phyloP scores from a whole-genome alignment of 257 asterid species.

The Voacanga thouarsii region DNA sequence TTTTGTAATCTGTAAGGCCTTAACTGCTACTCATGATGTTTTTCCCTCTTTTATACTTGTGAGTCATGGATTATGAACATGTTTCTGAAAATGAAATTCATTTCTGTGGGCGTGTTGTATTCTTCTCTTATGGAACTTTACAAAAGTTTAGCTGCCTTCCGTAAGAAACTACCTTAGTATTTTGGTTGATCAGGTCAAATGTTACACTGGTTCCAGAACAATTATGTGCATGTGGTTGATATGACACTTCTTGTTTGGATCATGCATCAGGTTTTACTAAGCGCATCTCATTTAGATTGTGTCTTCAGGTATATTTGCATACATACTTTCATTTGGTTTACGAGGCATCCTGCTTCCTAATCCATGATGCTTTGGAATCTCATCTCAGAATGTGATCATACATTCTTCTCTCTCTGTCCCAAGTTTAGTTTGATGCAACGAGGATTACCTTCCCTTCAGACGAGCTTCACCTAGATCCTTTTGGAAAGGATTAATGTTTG shows the following conservation, averaged over 20 bases:
- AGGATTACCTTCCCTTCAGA: not conserved
- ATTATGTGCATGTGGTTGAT: not conserved
- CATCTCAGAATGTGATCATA: not conserved
- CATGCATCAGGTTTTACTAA: not conserved
- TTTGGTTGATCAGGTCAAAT: no score
- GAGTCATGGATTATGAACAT: not conserved
- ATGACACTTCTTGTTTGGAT: not conserved
- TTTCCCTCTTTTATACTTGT: not conserved
- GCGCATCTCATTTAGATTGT: not conserved
- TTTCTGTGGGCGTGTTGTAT: not conserved
- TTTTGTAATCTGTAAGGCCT: not conserved
- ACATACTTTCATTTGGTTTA: not conserved
- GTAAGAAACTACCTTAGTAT: not conserved
- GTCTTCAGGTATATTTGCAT: not conserved
- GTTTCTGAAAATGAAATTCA: not conserved
- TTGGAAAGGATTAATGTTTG: not conserved
- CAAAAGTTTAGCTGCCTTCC: not conserved
- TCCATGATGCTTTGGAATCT: no score
- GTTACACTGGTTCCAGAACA: not conserved
- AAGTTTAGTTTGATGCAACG: not conserved
- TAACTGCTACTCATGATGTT: not conserved
- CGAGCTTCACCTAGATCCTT: not conserved
- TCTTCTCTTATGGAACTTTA: no score
- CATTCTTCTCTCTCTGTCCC: not conserved
- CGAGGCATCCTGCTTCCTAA: not conserved